Percentiles rank a stretch among this genome's conserved stretches.
These are phyloP conservation scores for Yamadazyma triangularis DNA, from an alignment of 1,139 yeast genomes.

Conservation along the genomic window DNA sequence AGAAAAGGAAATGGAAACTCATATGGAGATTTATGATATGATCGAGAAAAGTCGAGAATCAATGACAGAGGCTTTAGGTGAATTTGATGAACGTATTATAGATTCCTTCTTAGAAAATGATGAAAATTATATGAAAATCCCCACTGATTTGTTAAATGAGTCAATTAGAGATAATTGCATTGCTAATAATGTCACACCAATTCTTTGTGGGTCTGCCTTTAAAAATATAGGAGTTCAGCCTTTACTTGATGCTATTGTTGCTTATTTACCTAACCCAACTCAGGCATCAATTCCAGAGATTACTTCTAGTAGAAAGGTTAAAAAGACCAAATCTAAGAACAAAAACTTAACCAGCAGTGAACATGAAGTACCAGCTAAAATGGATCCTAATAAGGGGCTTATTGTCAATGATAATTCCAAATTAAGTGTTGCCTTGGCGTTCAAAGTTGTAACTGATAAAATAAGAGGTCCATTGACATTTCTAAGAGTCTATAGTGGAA, in stretches of 20 bases:
- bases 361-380: slow-evolving; percentile 25
- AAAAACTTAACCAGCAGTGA: slow-evolving; percentile 9
- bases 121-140: slow-evolving; percentile 63
- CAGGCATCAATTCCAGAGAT: slow-evolving; percentile 61
- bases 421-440: slow-evolving; percentile 77
- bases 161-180: slow-evolving; percentile 67
- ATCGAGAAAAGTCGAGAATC: slow-evolving; percentile 62
- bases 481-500: slow-evolving; percentile 85
- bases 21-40: slow-evolving; percentile 41
- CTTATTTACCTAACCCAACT: slow-evolving; percentile 77
- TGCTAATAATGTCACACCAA: slow-evolving; percentile 60
- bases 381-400: slow-evolving; percentile 44
- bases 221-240: slow-evolving; percentile 94
- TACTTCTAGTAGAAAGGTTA: slow-evolving; percentile 11
- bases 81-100: slow-evolving; percentile 70
- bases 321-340: slow-evolving; percentile 11
- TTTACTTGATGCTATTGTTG: slow-evolving; percentile 73
- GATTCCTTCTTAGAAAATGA: slow-evolving; percentile 72
- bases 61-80: slow-evolving; percentile 78
- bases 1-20: slow-evolving; percentile 17
- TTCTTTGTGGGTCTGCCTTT: slow-evolving; percentile 90
- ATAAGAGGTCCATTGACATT: slow-evolving; percentile 81
- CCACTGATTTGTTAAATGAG: slow-evolving; percentile 43
- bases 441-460: slow-evolving; percentile 85
- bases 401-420: slow-evolving; percentile 52